Conservation (phyloP, 1,139 yeast genomes). For the Sugiyamaella novakii region DNA sequence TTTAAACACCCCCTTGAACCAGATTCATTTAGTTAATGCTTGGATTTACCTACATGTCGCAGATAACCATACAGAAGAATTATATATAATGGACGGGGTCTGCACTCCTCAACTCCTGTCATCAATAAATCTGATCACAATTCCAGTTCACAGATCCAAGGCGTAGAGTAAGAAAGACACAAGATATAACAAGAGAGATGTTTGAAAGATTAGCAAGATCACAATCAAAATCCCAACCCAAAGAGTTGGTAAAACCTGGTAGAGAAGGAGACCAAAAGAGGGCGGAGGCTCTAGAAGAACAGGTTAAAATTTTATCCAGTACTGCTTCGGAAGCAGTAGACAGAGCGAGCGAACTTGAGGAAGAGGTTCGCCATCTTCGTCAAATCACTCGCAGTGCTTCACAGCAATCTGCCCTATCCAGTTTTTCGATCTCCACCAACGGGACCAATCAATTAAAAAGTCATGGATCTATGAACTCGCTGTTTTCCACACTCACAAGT, state of each 20-base stretch:
- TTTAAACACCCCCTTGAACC: constrained; percentile 11
- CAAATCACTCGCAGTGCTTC: constrained; percentile 16
- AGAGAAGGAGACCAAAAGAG: constrained; percentile 36
- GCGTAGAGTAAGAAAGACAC: too few species aligned
- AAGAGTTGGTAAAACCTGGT: constrained; percentile 32
- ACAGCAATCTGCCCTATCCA: constrained; percentile 14
- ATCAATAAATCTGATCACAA: not conserved
- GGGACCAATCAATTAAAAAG: constrained; percentile 14
- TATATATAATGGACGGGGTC: constrained; percentile 13
- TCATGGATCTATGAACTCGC: constrained; percentile 21
- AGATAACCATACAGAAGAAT: not conserved
- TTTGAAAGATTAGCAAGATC: constrained; percentile 15
- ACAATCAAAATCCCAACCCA: constrained; percentile 18
- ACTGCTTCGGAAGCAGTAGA: constrained; percentile 43
- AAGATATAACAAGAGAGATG: constrained; percentile 4
- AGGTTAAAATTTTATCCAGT: constrained; percentile 36
- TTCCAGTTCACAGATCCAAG: too few species aligned
- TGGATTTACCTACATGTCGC: constrained; percentile 5
- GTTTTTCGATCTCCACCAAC: constrained; percentile 12
- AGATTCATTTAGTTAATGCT: constrained; percentile 2
- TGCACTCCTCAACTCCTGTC: constrained; percentile 11
- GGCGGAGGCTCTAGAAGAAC: constrained; percentile 39
- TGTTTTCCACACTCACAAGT: constrained; percentile 17
- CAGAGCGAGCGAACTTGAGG: constrained; percentile 38
- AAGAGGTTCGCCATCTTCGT: constrained; percentile 29